phyloP scores from a whole-genome alignment of 1,139 yeast genomes.

The Maudiozyma humilis region DNA sequence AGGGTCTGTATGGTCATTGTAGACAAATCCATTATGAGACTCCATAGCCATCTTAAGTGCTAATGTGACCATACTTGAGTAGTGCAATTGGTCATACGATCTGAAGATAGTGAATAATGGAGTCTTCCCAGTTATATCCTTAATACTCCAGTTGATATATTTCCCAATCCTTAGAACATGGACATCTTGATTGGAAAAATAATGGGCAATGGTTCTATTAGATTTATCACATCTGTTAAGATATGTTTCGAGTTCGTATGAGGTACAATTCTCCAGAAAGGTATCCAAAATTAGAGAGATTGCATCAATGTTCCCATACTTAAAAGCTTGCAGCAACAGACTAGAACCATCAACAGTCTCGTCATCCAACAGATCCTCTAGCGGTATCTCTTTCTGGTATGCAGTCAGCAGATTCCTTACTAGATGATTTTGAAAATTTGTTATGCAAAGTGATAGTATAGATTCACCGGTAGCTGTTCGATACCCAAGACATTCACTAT shows the following conservation, averaged over 20 bases:
- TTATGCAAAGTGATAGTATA: constrained; percentile 47
- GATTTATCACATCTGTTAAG: constrained; percentile 44
- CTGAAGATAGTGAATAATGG: constrained; percentile 72
- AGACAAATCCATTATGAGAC: constrained; percentile 35
- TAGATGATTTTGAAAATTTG: constrained; percentile 36
- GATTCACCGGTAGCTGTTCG: constrained; percentile 64
- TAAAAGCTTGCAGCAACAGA: constrained; percentile 53
- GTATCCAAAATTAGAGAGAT: constrained; percentile 43
- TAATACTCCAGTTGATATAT: constrained; percentile 59
- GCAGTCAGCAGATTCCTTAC: constrained; percentile 41
- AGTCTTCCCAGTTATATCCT: constrained; percentile 64
- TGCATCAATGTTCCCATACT: constrained; percentile 44
- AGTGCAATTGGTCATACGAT: constrained; percentile 71
- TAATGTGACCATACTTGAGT: constrained; percentile 41
- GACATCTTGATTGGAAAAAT: constrained; percentile 51
- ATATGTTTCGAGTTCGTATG: constrained; percentile 42
- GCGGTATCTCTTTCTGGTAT: constrained; percentile 43
- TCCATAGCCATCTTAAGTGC: constrained; percentile 41
- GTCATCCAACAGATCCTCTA: constrained; percentile 64
- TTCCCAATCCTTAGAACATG: constrained; percentile 50
- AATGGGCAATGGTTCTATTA: constrained; percentile 62
- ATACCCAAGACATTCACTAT: constrained; percentile 31
- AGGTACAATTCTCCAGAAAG: constrained; percentile 38
- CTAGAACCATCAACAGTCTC: constrained; percentile 46
- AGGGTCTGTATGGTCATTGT: constrained; percentile 57